Conservation (phyloP, 148 eudicot species). For the Vaccinium vitisidaea region DNA sequence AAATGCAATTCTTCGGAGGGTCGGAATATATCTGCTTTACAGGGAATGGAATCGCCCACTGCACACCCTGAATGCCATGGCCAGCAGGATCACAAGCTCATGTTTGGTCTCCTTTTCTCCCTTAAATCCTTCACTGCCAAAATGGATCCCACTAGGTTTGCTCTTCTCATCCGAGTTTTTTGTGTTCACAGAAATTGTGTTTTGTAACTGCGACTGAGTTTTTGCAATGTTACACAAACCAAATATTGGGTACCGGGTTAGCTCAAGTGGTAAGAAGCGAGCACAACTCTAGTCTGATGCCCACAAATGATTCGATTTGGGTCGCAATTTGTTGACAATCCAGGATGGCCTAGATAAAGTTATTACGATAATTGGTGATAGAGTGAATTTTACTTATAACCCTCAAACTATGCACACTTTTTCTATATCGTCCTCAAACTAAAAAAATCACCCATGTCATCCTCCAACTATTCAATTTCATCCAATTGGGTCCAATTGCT, state of each 20-base stretch:
- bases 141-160: slow-evolving; percentile 74
- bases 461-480: too few relatives aligned
- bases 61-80: slow-evolving; percentile 55
- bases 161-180: not conserved
- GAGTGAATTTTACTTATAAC: too few relatives aligned
- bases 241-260: not conserved
- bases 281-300: not conserved
- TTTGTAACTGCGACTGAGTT: not conserved
- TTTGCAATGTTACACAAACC: not conserved
- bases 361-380: too few relatives aligned
- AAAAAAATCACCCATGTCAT: too few relatives aligned
- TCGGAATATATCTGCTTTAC: slow-evolving; percentile 82
- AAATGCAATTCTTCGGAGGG: slow-evolving; percentile 87
- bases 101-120: slow-evolving; percentile 91
- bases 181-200: not conserved
- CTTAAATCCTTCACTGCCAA: slow-evolving; percentile 88
- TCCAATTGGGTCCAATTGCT: too few relatives aligned
- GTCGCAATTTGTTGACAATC: too few relatives aligned
- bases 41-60: slow-evolving; percentile 91
- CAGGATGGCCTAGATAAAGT: too few relatives aligned
- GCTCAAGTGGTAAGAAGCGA: not conserved
- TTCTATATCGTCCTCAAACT: too few relatives aligned
- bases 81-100: slow-evolving; percentile 91
- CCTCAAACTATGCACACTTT: too few relatives aligned
- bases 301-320: not conserved